Evolutionary conservation across 139 green algal genomes (phyloP), one percentile per base, ranked within the genome.

Genomic region (Tetradesmus lagerheimii): DNA sequence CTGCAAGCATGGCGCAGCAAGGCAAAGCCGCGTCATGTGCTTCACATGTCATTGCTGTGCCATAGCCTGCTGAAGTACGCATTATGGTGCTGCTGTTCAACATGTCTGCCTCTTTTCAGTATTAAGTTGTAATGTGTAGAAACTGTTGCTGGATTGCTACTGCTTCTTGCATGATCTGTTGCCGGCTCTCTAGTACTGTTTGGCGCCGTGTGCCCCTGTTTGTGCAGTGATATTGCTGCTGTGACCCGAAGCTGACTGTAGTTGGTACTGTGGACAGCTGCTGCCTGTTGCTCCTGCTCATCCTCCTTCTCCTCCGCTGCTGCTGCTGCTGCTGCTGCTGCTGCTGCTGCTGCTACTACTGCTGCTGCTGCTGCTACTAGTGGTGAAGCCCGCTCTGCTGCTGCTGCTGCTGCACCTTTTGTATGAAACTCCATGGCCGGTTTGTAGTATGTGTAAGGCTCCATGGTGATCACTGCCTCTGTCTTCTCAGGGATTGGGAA

Each of bases 401-500:
- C 9, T 34, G 27, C 29, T 35, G 27, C 9, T 38, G 66, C 34
- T n/a, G 23, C 31, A 88, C 83, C 83, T 41, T 88, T 88, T 34
- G 62, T 80, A 45, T 89, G 67, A 41, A 82, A 76, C 85, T 82
- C 71, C 71, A 83, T 74, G 2, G 67, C 45, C 0, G 71, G 67
- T 35, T 75, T 82, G 85, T 75, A 89, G 16, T 50, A 45, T 4
- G 41, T 71, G 41, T 71, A 83, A 14, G 71, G 85, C n/a, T 83
- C 41, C 62, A 89, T 62, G 8, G 41, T 83, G 35, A 89, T 38
- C 11, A 41, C 29, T 62, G 83, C 27, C 29, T 62, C 39, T 9
- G 27, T 39, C 47, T 80, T 88, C 25, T 88, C 83, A 43, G 83
- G 83, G 50, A 88, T 88, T 25, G 83, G 83, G 43, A 88, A 47